Evolutionary conservation across 2,329 filamentous ascomycete species (phyloP).

Genomic region (Calonectria hawksworthii): DNA sequence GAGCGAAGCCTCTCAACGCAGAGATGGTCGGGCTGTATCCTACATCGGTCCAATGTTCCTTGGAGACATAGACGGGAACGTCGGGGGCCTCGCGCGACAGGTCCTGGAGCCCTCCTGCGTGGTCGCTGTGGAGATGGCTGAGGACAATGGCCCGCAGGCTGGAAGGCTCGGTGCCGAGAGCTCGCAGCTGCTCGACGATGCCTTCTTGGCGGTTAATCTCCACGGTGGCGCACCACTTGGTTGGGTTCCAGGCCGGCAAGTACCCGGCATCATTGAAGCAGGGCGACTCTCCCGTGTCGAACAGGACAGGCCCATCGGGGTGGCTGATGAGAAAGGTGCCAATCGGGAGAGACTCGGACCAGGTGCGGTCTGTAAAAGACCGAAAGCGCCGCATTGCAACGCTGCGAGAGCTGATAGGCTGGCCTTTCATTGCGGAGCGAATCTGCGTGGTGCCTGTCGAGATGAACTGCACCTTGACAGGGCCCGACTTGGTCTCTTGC

Average conservation of each 20-base stretch:
- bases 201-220: background rate
- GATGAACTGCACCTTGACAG: constrained; percentile 5
- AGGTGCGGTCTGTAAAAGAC: constrained; percentile 15
- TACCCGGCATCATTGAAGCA: constrained; percentile 18
- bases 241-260: constrained; percentile 2
- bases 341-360: constrained; percentile 16
- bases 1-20: constrained; percentile 4
- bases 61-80: constrained; percentile 10
- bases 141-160: constrained; percentile 18
- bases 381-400: constrained; percentile 4
- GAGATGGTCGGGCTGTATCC: constrained; percentile 3
- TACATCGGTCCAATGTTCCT: constrained; percentile 16
- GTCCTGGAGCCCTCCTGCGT: constrained; percentile 9
- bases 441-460: constrained; percentile 18
- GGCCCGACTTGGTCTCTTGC: background rate
- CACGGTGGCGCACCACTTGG: background rate
- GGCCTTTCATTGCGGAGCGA: background rate
- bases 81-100: background rate
- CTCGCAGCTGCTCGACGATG: constrained; percentile 14
- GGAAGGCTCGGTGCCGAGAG: background rate
- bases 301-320: constrained; percentile 15
- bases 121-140: constrained; percentile 25
- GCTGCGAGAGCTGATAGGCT: constrained; percentile 3
- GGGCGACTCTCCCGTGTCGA: constrained; percentile 24
- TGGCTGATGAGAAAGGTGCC: constrained; percentile 21